A percentile compares a stretch with the other conserved stretches of the same genome.
Conservation (phyloP, 768 basidiomycete species). For the Russula lepida region DNA sequence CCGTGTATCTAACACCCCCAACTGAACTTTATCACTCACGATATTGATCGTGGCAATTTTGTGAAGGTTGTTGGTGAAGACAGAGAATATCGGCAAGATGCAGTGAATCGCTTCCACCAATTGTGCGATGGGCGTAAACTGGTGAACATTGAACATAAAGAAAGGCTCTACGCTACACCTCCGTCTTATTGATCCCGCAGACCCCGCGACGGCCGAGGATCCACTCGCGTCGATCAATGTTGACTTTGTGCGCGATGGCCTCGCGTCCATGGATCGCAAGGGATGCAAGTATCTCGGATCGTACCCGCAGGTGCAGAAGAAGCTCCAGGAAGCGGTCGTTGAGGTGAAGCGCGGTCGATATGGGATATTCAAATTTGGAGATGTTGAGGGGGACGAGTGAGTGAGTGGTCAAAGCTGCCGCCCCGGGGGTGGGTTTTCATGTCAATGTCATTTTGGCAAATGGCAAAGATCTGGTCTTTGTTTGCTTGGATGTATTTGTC, state of each 20-base stretch:
- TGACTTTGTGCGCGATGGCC: slow-evolving; percentile 81
- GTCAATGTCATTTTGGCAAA: too few relatives aligned
- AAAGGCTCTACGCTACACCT: slow-evolving; percentile 74
- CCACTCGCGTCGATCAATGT: slow-evolving; percentile 79
- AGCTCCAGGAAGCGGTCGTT: slow-evolving; percentile 50
- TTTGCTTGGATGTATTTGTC: neutral
- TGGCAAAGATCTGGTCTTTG: too few relatives aligned
- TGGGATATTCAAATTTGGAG: slow-evolving; percentile 90
- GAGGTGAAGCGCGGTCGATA: slow-evolving; percentile 66
- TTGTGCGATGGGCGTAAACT: slow-evolving; percentile 90
- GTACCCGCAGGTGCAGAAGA: slow-evolving; percentile 61
- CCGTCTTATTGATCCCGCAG: slow-evolving; percentile 83
- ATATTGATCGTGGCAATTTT: slow-evolving; percentile 46
- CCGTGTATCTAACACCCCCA: too few relatives aligned
- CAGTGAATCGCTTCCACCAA: slow-evolving; percentile 75
- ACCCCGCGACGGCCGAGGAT: slow-evolving; percentile 58
- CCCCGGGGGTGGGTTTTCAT: neutral
- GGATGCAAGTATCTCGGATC: slow-evolving; percentile 61
- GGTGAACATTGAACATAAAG: slow-evolving; percentile 85
- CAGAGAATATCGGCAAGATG: slow-evolving; percentile 83
- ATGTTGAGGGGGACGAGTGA: slow-evolving; percentile 77
- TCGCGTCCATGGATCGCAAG: slow-evolving; percentile 73
- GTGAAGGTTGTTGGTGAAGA: slow-evolving; percentile 71
- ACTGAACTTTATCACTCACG: neutral
- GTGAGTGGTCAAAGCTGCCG: neutral